Evolutionary conservation across 129 eudicot genomes (phyloP).

Genomic region (carrot (Daucus carota)): DH1_v3.0 NC_030385.2:38642001-38642500

Average conservation of each 20-base stretch:
- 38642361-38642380: not conserved
- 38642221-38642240: not conserved
- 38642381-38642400: not conserved
- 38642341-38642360: not conserved
- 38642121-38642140: not conserved
- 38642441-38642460: conserved; percentile 83
- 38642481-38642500: conserved; percentile 78
- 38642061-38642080: not conserved
- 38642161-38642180: too few species aligned
- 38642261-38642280: not conserved
- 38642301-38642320: not conserved
- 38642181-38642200: not conserved
- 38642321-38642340: not conserved
- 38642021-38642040: not conserved
- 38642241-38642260: not conserved
- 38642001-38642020: conserved; percentile 99
- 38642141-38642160: too few species aligned
- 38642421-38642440: conserved; percentile 12
- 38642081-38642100: not conserved
- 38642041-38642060: not conserved
- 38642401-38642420: not conserved
- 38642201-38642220: not conserved
- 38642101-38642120: not conserved
- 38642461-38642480: conserved; percentile 62
- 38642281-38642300: not conserved